Conservation (phyloP, 495 filamentous ascomycete species). For the Massariosphaeria phaeospora region DNA sequence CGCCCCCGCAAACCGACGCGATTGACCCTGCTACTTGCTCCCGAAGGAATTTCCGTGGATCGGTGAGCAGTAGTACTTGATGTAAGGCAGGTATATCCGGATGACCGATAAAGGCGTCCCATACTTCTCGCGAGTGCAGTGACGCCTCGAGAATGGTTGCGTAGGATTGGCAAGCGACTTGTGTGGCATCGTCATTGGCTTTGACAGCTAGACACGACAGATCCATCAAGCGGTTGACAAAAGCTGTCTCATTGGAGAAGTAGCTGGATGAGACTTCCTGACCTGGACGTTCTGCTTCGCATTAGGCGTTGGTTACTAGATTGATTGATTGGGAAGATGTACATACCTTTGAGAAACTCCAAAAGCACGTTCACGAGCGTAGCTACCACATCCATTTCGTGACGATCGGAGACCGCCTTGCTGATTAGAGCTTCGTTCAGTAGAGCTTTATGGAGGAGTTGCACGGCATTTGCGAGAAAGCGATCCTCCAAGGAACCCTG, state of each 20-base stretch:
- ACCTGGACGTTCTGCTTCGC: slow-evolving; percentile 32
- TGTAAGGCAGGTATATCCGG: slow-evolving; percentile 45
- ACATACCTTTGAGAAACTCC: slow-evolving; percentile 40
- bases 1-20: slow-evolving; percentile 29
- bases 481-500: slow-evolving; percentile 23
- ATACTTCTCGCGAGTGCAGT: slow-evolving; percentile 53
- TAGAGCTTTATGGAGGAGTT: slow-evolving; percentile 13
- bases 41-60: slow-evolving; percentile 41
- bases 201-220: slow-evolving; percentile 8
- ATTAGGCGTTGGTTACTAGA: slow-evolving; percentile 22
- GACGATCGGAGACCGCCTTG: slow-evolving; percentile 4
- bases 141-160: slow-evolving; percentile 62
- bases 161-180: slow-evolving; percentile 51
- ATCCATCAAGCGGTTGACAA: slow-evolving; percentile 26
- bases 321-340: background rate
- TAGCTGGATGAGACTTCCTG: slow-evolving; percentile 28
- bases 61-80: slow-evolving; percentile 40
- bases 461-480: slow-evolving; percentile 25
- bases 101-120: slow-evolving; percentile 52
- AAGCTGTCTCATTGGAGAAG: slow-evolving; percentile 28
- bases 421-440: slow-evolving; percentile 23
- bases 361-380: slow-evolving; percentile 29
- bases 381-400: slow-evolving; percentile 18
- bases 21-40: slow-evolving; percentile 40
- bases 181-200: background rate